Conservation (phyloP, 2,329 filamentous ascomycete species). For the Xylariaceae sp. region DNA sequence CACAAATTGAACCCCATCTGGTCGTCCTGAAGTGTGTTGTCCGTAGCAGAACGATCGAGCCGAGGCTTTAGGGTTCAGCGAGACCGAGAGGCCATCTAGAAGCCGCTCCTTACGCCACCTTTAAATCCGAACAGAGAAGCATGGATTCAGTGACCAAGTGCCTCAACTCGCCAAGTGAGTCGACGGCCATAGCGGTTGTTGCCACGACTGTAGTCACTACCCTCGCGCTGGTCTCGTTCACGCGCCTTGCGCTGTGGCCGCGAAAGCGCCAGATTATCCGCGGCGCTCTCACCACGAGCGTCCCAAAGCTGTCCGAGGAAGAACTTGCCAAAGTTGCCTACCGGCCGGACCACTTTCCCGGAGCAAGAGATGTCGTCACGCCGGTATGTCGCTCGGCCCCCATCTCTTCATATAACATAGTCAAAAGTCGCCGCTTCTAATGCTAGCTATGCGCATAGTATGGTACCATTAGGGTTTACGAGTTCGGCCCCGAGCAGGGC, state of each 20-base stretch:
- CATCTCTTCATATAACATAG: background rate
- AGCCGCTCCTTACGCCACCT: background rate
- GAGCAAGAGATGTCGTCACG: slow-evolving; percentile 74
- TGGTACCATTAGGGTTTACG: slow-evolving; percentile 78
- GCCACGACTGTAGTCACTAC: slow-evolving; percentile 52
- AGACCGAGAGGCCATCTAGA: too few relatives aligned
- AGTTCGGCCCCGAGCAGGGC: slow-evolving; percentile 78
- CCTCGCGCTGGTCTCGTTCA: slow-evolving; percentile 47
- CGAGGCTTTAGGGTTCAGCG: too few relatives aligned
- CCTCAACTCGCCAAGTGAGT: slow-evolving; percentile 33
- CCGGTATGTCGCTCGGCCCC: slow-evolving; percentile 55
- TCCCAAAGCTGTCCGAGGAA: slow-evolving; percentile 45
- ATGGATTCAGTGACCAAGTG: slow-evolving; percentile 43
- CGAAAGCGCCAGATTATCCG: slow-evolving; percentile 48
- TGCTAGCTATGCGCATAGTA: slow-evolving; percentile 55
- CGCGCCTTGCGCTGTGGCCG: slow-evolving; percentile 49
- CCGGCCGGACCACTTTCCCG: slow-evolving; percentile 72
- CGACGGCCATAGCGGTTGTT: slow-evolving; percentile 43
- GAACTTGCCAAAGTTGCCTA: slow-evolving; percentile 58
- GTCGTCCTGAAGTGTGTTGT: background rate
- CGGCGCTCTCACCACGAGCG: slow-evolving; percentile 53
- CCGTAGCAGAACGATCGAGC: background rate
- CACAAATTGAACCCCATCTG: background rate
- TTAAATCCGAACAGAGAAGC: background rate
- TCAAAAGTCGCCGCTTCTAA: slow-evolving; percentile 3